Base-by-base conservation (phyloP, 192 early-diverging fungal genomes). In the Linnemannia schmuckeri region DNA sequence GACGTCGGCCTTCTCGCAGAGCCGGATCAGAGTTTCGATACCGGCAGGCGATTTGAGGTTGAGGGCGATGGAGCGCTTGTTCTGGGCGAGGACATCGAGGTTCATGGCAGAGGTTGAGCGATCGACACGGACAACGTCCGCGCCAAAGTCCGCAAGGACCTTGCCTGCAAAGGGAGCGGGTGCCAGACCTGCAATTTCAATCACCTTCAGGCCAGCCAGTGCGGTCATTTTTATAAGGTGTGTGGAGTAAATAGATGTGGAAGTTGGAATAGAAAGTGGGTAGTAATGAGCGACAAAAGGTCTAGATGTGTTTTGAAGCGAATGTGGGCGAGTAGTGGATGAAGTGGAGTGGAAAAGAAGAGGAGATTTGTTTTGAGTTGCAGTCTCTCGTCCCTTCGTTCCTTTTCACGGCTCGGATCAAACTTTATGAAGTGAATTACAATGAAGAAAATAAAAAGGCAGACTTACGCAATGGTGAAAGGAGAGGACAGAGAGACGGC, bases 141-240 rank as follows among this genome's bases (percentile, higher is more conserved):
- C 94, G 18, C 94, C 94, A 89, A 92, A 93, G 78, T 95, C 94
- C 46, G 93, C 85, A 13, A 95, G 83, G 30, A 95, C 87, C 91
- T 94, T 93, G 24, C 92, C 93, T 15, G 93, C 92, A 84, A 93
- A 95, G 0, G 94, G 94, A 1, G 89, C 94, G 42, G 94, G 94
- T 52, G 94, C 92, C 47, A 95, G 84, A 22, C 94, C 94, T 6
- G 93, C 94, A 33, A 95, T 90, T 80, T 95, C 94, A 35, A 95
- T 78, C 4, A 95, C 94, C 37, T 82, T 90, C 40, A 95, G 77
- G 15, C 90, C 91, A 15, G 80, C 49, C 12, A 93, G 74, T 49
- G 82, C 41, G 27, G 70, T 63, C 83, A 88, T 88, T 70, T 47
- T n/a, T 35, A 70, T 41, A 73, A 5, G n/a, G 52, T 3, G 33